phyloP scores from a whole-genome alignment of 2,329 filamentous ascomycete species.

The Ophiostoma sp. region DNA sequence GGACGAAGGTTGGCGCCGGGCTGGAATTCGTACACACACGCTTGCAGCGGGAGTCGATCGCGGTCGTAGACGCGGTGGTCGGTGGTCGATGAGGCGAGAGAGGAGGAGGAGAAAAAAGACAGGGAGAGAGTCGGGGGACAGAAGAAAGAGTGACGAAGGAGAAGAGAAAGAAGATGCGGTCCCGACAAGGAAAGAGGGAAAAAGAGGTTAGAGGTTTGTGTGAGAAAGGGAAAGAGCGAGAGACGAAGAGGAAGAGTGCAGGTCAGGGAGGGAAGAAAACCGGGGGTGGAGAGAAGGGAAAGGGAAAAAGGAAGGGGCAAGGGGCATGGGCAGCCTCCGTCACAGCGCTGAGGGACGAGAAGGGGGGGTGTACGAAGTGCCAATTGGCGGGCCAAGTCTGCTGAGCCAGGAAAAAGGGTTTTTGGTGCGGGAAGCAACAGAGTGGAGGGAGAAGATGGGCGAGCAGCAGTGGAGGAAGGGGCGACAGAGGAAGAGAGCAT shows the following conservation, averaged over 20 bases:
- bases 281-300: constrained; percentile 12
- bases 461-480: neutral
- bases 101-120: neutral
- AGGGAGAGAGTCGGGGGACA: neutral
- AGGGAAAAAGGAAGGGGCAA: constrained; percentile 1
- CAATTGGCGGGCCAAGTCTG: constrained; percentile 15
- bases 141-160: constrained; percentile 5
- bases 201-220: constrained; percentile 19
- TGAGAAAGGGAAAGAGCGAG: constrained; percentile 13
- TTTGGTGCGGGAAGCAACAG: constrained; percentile 14
- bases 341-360: neutral
- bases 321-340: constrained; percentile 11
- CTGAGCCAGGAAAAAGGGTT: constrained; percentile 6
- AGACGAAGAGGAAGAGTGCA: constrained; percentile 9
- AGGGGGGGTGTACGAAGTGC: constrained; percentile 19
- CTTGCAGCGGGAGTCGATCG: neutral
- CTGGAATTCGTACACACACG: neutral
- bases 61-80: neutral
- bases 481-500: neutral
- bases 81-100: neutral
- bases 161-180: neutral
- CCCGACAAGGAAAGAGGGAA: neutral
- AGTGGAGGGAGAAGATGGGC: neutral
- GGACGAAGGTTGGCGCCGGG: neutral
- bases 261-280: constrained; percentile 16